Percentiles rank a stretch among this genome's conserved stretches.
These are phyloP conservation scores for Setaria viridis DNA, from an alignment of 202 grass and related monocot species.

Conservation along the genomic window DNA sequence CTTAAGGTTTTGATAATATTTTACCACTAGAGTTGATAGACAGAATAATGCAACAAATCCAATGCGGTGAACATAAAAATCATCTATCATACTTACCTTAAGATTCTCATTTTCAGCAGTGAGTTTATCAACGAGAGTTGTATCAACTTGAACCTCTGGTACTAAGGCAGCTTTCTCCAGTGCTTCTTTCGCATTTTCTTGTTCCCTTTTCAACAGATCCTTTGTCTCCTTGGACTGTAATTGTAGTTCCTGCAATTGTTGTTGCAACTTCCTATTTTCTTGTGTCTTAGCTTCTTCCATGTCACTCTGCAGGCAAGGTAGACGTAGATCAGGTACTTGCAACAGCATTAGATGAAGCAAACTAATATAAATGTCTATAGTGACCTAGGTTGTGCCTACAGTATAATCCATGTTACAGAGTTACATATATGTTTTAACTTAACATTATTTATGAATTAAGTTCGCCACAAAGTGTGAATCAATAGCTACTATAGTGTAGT, in stretches of 20 bases:
- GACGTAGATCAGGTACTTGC: conserved; percentile 36
- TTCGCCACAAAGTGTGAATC: conserved; percentile 29
- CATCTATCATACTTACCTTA: conserved; percentile 64
- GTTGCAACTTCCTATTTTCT: conserved; percentile 83
- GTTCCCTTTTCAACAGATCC: conserved; percentile 73
- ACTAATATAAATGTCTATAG: conserved; percentile 24
- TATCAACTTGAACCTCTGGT: conserved; percentile 86
- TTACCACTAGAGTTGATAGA: conserved; percentile 26
- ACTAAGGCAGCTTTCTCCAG: conserved; percentile 64
- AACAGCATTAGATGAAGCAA: conserved; percentile 13
- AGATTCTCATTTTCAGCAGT: conserved; percentile 92
- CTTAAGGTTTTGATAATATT: conserved; percentile 10
- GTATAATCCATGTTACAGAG: conserved; percentile 27
- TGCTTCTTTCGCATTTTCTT: conserved; percentile 62
- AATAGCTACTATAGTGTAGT: too few relatives aligned
- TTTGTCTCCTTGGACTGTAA: conserved; percentile 69
- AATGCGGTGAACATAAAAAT: conserved; percentile 38
- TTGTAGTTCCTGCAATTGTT: conserved; percentile 78
- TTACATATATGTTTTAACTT: conserved; percentile 30
- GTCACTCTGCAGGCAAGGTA: conserved; percentile 71
- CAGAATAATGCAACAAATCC: not conserved
- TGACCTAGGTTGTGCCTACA: conserved; percentile 16
- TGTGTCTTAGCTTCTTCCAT: conserved; percentile 89
- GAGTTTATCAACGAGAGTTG: conserved; percentile 71
- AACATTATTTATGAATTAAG: conserved; percentile 9